Evolutionary conservation across 83 land plant genomes (phyloP), one percentile per base, ranked within the genome.

Genomic region (Picea engelmannii): DNA sequence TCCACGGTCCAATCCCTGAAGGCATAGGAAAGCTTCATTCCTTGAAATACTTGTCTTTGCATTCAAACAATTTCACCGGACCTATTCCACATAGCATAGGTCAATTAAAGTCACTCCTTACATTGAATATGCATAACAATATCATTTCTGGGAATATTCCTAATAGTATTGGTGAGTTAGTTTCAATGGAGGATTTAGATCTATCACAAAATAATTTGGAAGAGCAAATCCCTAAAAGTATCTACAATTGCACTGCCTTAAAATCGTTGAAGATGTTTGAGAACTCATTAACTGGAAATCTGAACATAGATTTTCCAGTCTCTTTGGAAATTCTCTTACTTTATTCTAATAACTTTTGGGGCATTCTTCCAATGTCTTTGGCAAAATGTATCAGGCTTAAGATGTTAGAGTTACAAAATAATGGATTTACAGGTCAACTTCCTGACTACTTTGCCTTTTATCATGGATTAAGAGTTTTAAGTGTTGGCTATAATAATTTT

Each of bases 1-100:
- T 86, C 6, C 40, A 35, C 40, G 88, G 82, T 2, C 42, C 27
- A 12, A 86, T 86, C 20, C 85, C 88, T 15, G 4, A 69, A 42
- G 73, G 4, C 38, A 66, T 66, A 25, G 69, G 35, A 35, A 35
- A 35, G 40, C 16, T 31, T 67, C 18, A 5, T 23, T 40, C 73
- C 35, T 35, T 35, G 35, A 35, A 35, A 35, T 35, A 35, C 35
- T 35, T 35, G 35, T 35, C 35, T 35, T 35, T 35, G 35, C 35
- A 35, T 35, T 35, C 35, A 35, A 35, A 35, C 35, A 35, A 35
- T 35, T 35, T 35, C 35, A 35, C 35, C 35, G 35, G 35, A 35
- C 35, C 35, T 35, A 35, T 35, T 35, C 35, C 35, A 35, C 6
- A 68, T 6, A 27, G 44, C 16, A 68, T 68, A 3, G 73, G 73